Percentiles rank a stretch among this genome's conserved stretches.
Conservation (phyloP, 805 yeast species). For the Suhomyces pyralidae region DNA sequence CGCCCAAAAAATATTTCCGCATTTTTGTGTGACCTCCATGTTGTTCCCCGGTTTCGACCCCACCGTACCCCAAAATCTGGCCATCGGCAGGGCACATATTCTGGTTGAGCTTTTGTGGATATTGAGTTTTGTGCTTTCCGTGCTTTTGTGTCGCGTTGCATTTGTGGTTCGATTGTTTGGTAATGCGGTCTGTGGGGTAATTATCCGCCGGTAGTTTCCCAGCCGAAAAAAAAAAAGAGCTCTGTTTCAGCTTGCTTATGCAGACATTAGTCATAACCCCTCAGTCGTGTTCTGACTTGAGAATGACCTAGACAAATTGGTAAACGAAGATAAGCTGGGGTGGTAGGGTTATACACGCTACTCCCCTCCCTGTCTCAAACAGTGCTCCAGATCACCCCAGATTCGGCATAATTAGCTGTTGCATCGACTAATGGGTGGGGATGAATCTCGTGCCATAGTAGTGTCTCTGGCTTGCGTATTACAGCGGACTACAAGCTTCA, state of each 20-base stretch:
- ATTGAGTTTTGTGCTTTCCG: not conserved
- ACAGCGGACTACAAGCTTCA: not conserved
- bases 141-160: not conserved
- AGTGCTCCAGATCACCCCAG: not conserved
- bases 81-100: not conserved
- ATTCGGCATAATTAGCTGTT: not conserved
- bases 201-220: not conserved
- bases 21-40: not conserved
- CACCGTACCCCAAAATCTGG: not conserved
- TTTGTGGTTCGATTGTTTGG: not conserved
- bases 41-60: not conserved
- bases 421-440: not conserved
- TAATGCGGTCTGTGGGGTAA: slow-evolving; percentile 5
- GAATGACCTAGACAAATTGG: not conserved
- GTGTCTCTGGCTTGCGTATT: not conserved
- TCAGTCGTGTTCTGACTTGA: not conserved
- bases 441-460: not conserved
- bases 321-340: not conserved
- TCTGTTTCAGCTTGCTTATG: not conserved
- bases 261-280: not conserved
- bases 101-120: not conserved
- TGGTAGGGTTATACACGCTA: not conserved
- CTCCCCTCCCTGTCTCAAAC: not conserved
- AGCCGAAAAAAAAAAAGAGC: not conserved
- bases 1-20: not conserved